Evolutionary conservation across 140 eudicot genomes (phyloP).

Genomic region (Anethum foeniculum): DNA sequence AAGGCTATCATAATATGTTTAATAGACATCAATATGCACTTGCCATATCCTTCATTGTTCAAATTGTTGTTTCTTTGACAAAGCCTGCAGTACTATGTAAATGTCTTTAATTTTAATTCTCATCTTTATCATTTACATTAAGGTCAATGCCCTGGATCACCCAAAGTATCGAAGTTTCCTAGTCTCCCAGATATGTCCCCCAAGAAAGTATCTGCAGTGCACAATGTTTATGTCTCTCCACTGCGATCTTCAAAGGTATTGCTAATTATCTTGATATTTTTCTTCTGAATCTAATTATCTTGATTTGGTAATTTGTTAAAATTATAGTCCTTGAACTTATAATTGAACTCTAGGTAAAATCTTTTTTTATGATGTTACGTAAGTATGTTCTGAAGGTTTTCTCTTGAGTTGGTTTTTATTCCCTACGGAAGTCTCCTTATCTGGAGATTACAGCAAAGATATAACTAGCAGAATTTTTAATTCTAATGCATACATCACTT

Average conservation of each 20-base stretch:
- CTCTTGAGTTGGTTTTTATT: not conserved
- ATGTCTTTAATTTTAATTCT: not conserved
- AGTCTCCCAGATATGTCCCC: slow-evolving; percentile 98
- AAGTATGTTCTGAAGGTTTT: not conserved
- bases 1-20: not conserved
- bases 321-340: not conserved
- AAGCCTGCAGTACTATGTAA: not conserved
- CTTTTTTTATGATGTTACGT: not conserved
- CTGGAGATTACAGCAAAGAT: not conserved
- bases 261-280: not conserved
- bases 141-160: slow-evolving; percentile 86
- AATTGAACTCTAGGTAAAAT: not conserved
- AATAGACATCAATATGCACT: not conserved
- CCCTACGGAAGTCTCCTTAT: not conserved
- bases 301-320: not conserved
- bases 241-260: slow-evolving; percentile 86
- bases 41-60: not conserved
- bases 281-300: not conserved
- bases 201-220: slow-evolving; percentile 80
- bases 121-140: not conserved
- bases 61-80: not conserved
- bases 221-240: slow-evolving; percentile 91
- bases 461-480: not conserved
- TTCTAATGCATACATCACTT: not conserved
- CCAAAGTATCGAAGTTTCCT: slow-evolving; percentile 72